Percentiles rank a stretch among this genome's conserved stretches.
Evolutionary conservation across 345 rosid genomes (phyloP).

Genomic region (Abelmoschus esculentus): DNA sequence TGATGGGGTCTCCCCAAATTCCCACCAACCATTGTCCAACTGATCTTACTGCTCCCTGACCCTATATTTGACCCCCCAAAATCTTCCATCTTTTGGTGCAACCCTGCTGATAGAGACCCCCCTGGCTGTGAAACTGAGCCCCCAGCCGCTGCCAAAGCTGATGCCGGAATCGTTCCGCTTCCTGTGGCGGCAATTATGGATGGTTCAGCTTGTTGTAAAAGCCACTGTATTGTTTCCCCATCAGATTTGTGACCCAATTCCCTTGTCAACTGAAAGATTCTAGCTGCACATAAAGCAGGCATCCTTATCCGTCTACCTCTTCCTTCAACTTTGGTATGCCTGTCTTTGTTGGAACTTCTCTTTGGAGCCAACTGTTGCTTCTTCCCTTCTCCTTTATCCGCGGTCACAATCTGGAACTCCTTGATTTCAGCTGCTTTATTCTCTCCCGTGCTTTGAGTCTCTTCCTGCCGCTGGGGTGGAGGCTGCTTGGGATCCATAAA

Average conservation of each 20-base stretch:
- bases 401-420: conserved; percentile 64
- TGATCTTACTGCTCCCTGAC: conserved; percentile 41
- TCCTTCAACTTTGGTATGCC: conserved; percentile 95
- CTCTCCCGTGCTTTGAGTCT: conserved; percentile 29
- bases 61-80: conserved; percentile 53
- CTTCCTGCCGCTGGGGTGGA: conserved; percentile 17
- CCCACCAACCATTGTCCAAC: conserved; percentile 61
- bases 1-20: conserved; percentile 61
- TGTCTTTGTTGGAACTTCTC: conserved; percentile 87
- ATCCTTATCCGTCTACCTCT: conserved; percentile 91
- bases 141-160: conserved; percentile 63
- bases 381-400: conserved; percentile 56
- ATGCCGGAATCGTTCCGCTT: conserved; percentile 90
- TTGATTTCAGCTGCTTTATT: conserved; percentile 56
- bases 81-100: conserved; percentile 62
- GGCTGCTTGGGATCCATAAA: conserved; percentile 61
- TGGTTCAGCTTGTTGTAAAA: conserved; percentile 89
- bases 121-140: conserved; percentile 60
- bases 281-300: conserved; percentile 96
- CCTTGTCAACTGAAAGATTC: conserved; percentile 92
- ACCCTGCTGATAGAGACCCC: conserved; percentile 53
- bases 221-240: conserved; percentile 96
- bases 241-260: conserved; percentile 98
- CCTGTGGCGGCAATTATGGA: conserved; percentile 91
- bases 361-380: conserved; percentile 67